phyloP scores from a whole-genome alignment of 192 early-diverging fungal species.

The Coemansia sp. region DNA sequence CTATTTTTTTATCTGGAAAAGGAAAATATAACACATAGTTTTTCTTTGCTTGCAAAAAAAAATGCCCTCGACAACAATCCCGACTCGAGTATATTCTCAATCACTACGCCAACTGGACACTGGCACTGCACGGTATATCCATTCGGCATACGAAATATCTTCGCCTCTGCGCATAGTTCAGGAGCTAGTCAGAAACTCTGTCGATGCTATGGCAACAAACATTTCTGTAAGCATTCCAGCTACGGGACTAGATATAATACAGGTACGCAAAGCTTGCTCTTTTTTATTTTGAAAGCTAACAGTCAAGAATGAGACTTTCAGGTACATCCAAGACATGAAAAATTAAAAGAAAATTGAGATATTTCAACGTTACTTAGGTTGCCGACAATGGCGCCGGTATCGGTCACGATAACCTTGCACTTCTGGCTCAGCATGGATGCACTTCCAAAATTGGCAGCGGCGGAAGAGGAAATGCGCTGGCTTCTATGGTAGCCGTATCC shows the following conservation, averaged over 20 bases:
- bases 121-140: conserved; percentile 21
- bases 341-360: no score
- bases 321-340: no score
- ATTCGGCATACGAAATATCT: conserved; percentile 29
- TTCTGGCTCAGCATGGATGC: conserved; percentile 22
- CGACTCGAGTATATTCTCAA: neutral
- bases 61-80: conserved; percentile 15
- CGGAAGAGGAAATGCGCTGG: conserved; percentile 19
- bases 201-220: conserved; percentile 19
- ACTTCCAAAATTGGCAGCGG: conserved; percentile 15
- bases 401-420: neutral
- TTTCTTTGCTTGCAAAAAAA: neutral
- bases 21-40: no score
- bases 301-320: no score
- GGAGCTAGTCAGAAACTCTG: conserved; percentile 28
- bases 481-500: conserved; percentile 25
- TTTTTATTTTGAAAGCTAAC: no score
- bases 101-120: neutral
- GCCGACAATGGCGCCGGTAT: conserved; percentile 31
- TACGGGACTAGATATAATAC: conserved; percentile 24
- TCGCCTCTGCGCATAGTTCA: conserved; percentile 30
- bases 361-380: no score
- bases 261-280: conserved; percentile 11
- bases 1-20: neutral
- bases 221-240: conserved; percentile 16